Evolutionary conservation across 2,329 filamentous ascomycete genomes (phyloP).

Genomic region (Fusarium bactridioides): DNA sequence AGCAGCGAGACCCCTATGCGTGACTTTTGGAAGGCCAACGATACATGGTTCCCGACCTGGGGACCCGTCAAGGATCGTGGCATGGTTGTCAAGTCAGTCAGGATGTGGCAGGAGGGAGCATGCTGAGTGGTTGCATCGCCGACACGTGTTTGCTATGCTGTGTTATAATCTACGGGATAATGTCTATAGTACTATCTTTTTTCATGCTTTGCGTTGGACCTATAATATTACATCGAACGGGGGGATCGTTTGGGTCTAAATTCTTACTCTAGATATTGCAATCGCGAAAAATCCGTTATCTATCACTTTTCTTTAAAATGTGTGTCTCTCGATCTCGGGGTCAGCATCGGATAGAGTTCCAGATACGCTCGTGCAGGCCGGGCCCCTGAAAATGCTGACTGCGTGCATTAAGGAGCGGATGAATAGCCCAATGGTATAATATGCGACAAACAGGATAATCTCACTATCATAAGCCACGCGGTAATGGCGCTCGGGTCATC

Average conservation of each 20-base stretch:
- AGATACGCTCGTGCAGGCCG: slow-evolving; percentile 1
- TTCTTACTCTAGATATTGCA: background rate
- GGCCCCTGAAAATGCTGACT: background rate
- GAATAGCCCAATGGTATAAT: background rate
- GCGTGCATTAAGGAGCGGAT: background rate
- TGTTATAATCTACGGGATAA: background rate
- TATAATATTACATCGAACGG: background rate
- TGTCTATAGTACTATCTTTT: background rate
- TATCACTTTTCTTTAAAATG: background rate
- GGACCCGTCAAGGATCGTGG: slow-evolving; percentile 43
- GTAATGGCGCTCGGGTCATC: background rate
- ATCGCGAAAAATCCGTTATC: background rate
- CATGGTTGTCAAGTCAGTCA: slow-evolving; percentile 55
- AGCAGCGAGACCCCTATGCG: slow-evolving; percentile 47
- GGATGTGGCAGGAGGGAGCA: slow-evolving; percentile 54
- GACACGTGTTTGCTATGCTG: background rate
- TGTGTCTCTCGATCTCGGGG: background rate
- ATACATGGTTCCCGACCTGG: slow-evolving; percentile 53
- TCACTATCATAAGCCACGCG: background rate
- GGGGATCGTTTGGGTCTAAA: background rate
- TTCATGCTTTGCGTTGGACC: background rate
- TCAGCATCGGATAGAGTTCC: background rate
- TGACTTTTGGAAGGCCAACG: slow-evolving; percentile 52
- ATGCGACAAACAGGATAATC: background rate
- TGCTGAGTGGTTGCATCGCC: slow-evolving; percentile 20